A percentile compares a stretch with the other conserved stretches of the same genome.
Conservation (phyloP, 2,329 filamentous ascomycete species). For the Coleophoma eucalyptorum region DNA sequence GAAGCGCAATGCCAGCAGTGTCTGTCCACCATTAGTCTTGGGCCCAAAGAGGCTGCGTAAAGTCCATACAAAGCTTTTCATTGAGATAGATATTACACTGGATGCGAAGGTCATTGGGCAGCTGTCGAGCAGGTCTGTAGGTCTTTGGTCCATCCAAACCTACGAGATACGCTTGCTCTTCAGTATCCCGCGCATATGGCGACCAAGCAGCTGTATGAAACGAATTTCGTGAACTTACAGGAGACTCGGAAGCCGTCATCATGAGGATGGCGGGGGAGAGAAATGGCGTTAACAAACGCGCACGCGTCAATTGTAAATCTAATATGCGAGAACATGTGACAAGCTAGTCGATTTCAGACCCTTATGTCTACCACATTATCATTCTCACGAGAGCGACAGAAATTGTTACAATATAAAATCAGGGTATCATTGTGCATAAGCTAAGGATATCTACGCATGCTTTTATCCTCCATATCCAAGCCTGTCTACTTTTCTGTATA, state of each 20-base stretch:
- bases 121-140: slow-evolving; percentile 50
- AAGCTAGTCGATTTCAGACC: too few relatives aligned
- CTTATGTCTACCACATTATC: too few relatives aligned
- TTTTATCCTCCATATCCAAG: not conserved
- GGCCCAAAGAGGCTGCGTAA: slow-evolving; percentile 6
- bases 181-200: not conserved
- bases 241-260: not conserved
- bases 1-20: slow-evolving; percentile 51
- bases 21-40: slow-evolving; percentile 38
- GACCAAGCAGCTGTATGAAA: not conserved
- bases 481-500: not conserved
- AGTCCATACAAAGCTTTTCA: slow-evolving; percentile 61
- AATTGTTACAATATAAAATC: slow-evolving; percentile 2
- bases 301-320: too few relatives aligned
- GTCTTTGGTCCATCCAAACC: not conserved
- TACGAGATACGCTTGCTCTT: too few relatives aligned
- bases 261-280: not conserved
- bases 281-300: too few relatives aligned
- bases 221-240: not conserved
- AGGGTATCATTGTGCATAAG: slow-evolving; percentile 14
- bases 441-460: not conserved
- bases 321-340: too few relatives aligned
- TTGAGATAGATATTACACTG: slow-evolving; percentile 72
- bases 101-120: slow-evolving; percentile 61
- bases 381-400: not conserved